Evolutionary conservation across 2,329 filamentous ascomycete species (phyloP).

Genomic region (Claviceps lovelessii): DNA sequence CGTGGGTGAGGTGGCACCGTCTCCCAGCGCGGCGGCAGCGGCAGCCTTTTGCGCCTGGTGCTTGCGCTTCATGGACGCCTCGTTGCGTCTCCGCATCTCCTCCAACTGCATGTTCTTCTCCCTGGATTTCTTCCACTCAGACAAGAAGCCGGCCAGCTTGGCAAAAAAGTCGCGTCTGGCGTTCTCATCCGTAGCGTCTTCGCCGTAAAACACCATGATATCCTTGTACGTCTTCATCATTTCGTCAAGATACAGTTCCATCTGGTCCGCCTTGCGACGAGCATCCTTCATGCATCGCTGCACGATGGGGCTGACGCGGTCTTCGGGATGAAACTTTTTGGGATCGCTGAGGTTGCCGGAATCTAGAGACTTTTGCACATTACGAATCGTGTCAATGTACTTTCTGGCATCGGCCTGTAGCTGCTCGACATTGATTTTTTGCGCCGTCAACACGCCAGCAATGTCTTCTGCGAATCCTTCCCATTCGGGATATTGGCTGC

Average conservation of each 20-base stretch:
- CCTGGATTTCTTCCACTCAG: conserved; percentile 89
- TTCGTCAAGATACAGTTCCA: conserved; percentile 84
- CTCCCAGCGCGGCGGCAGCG: conserved; percentile 16
- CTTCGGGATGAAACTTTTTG: conserved; percentile 95
- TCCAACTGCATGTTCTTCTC: conserved; percentile 83
- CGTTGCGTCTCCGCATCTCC: conserved; percentile 70
- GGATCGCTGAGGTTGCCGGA: conserved; percentile 88
- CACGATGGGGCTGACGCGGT: conserved; percentile 82
- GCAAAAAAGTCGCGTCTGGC: conserved; percentile 90
- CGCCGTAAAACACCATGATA: conserved; percentile 92
- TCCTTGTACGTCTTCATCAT: conserved; percentile 86
- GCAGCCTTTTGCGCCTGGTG: conserved; percentile 50
- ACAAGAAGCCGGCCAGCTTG: conserved; percentile 79
- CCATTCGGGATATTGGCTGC: conserved; percentile 93
- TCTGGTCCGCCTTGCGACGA: conserved; percentile 85
- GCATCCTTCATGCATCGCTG: conserved; percentile 95
- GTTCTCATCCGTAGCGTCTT: conserved; percentile 83
- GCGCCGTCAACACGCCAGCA: conserved; percentile 55
- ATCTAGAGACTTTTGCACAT: conserved; percentile 83
- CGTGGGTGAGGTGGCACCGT: conserved; percentile 45
- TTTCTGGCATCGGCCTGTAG: conserved; percentile 73
- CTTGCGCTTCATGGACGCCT: conserved; percentile 86
- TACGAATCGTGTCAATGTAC: conserved; percentile 91
- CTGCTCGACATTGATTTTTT: conserved; percentile 93
- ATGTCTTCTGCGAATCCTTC: conserved; percentile 82